These are phyloP conservation scores for Azolla pinnata DNA, from an alignment of 75 land plant genomes.

Conservation along the genomic window DNA sequence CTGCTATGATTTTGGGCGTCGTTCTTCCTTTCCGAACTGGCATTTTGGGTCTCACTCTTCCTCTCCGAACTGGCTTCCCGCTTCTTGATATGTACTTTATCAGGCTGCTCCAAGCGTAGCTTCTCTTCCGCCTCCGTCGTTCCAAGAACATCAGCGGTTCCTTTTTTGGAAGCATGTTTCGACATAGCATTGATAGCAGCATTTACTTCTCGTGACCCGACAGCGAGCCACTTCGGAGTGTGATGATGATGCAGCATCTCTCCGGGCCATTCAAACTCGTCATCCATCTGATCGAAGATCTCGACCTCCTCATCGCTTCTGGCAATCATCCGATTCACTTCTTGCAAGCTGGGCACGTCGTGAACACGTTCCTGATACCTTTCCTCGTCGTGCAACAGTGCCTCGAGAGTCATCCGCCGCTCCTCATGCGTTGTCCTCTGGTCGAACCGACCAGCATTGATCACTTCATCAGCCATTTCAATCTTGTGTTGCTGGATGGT, in stretches of 20 bases:
- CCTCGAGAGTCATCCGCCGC: slow-evolving; percentile 83
- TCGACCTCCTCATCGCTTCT: slow-evolving; percentile 90
- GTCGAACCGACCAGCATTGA: slow-evolving; percentile 99
- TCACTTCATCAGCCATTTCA: slow-evolving; percentile 99
- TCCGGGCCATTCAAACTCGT: slow-evolving; percentile 80
- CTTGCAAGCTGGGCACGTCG: slow-evolving; percentile 95
- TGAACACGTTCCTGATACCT: slow-evolving; percentile 94
- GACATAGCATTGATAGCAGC: slow-evolving; percentile 57
- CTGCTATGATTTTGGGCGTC: slow-evolving; percentile 10
- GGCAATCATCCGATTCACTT: slow-evolving; percentile 98
- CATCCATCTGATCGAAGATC: slow-evolving; percentile 97
- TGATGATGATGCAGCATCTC: slow-evolving; percentile 69
- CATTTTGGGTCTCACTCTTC: slow-evolving; percentile 12
- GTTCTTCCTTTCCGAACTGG: no score
- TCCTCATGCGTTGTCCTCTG: slow-evolving; percentile 99
- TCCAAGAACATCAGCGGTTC: slow-evolving; percentile 37
- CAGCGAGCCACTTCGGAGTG: slow-evolving; percentile 93
- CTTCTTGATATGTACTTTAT: slow-evolving; percentile 29
- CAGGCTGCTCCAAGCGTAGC: slow-evolving; percentile 22
- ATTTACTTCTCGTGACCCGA: slow-evolving; percentile 76
- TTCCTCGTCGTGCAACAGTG: slow-evolving; percentile 94
- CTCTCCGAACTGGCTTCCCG: slow-evolving; percentile 10
- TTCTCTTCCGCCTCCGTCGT: slow-evolving; percentile 43
- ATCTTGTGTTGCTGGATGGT: slow-evolving; percentile 99
- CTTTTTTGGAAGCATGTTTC: slow-evolving; percentile 61